Conservation (phyloP, 257 asterid species). For the Schizonepeta tenuifolia region DNA sequence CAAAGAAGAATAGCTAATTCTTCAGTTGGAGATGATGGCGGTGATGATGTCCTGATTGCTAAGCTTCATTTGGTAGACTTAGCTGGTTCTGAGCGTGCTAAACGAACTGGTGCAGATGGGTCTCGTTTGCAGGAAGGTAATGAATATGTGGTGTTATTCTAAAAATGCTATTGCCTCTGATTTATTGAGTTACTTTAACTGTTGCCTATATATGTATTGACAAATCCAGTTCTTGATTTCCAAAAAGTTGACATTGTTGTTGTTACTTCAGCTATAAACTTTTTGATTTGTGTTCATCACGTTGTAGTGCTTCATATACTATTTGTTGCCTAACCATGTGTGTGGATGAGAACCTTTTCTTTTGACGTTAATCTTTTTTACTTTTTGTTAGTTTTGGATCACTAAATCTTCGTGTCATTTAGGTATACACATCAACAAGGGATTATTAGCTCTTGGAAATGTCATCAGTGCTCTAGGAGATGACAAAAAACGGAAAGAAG, state of each 20-base stretch:
- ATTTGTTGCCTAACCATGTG: neutral
- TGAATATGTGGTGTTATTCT: conserved; percentile 19
- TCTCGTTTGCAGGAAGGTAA: conserved; percentile 90
- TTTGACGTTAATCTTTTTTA: neutral
- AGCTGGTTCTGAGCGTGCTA: conserved; percentile 98
- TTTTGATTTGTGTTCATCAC: conserved; percentile 9
- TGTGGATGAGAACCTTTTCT: neutral
- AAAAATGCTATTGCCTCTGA: neutral
- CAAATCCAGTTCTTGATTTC: neutral
- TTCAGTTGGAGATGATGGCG: conserved; percentile 58
- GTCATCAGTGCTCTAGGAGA: conserved; percentile 98
- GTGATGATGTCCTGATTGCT: conserved; percentile 82
- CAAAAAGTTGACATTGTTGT: neutral
- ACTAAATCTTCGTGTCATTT: conserved; percentile 32
- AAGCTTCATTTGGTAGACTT: conserved; percentile 97
- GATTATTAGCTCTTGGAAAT: conserved; percentile 94
- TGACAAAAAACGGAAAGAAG: conserved; percentile 93
- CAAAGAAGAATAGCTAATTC: conserved; percentile 61
- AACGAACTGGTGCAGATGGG: conserved; percentile 99
- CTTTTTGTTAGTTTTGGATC: neutral
- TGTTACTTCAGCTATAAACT: neutral
- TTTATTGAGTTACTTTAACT: conserved; percentile 8
- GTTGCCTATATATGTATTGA: neutral
- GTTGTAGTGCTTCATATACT: neutral
- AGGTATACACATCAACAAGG: conserved; percentile 98